Evolutionary conservation across 2,329 filamentous ascomycete species (phyloP), one percentile per base, ranked within the genome.

Genomic region (Decorospora gaudefroyi): DNA sequence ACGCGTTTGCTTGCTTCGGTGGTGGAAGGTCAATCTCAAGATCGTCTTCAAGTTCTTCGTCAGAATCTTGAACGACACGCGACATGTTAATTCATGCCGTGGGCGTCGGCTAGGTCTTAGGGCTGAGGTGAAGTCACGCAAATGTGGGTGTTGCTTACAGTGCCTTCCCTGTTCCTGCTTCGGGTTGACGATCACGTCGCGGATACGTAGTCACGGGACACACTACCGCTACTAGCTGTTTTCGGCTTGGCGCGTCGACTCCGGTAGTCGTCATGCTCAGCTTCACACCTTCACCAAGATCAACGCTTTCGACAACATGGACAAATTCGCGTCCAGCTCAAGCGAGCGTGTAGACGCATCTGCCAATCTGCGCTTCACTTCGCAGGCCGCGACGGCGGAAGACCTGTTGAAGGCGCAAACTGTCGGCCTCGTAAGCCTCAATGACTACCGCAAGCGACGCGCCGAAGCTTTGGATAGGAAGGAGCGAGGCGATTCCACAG

Each of bases 391-490:
- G 57, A 87, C 87, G 1, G 87, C 88, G 1, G 83, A 92, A 69
- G 86, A 96, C 64, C 78, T 90, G 10, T 79, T 96, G 33, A 92
- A 92, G 48, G 88, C 84, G 40, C 85, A 90, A 64, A 95, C 90
- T 0, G 90, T 96, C 55, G 93, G 93, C 27, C 84, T 99, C 2
- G 92, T 97, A 39, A 83, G 88, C 45, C 84, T 96, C 29, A 90
- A 88, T 55, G 93, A 97, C 68, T 97, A 95, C 71, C 90, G 92
- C 71, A 97, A 99, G 75, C 85, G 93, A 47, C 89, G 92, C 71
- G 91, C 90, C 59, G 90, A 96, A 72, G 89, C 91, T n/a, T 77
- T 96, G 33, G 92, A 96, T 70, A 85, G 89, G 66, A 92, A 93
- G 65, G 89, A 93, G 65, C 83, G 87, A 62, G 89, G 93, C 62